These are phyloP conservation scores for Eragrostis tef DNA, from an alignment of 202 grass and related monocot genomes.

Conservation along the genomic window DNA sequence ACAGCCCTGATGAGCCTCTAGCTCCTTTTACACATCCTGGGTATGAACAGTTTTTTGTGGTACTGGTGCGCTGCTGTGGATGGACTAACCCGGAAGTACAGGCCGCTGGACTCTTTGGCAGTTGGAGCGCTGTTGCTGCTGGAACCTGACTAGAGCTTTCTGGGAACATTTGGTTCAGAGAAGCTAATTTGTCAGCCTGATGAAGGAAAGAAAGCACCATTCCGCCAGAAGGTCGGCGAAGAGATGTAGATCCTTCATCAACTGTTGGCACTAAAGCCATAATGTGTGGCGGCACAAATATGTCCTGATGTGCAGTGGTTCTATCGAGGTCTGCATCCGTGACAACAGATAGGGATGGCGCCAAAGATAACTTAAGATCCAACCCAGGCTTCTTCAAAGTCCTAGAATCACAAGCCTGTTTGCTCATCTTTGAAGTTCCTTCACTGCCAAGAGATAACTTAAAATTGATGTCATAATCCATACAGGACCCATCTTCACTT, in stretches of 20 bases:
- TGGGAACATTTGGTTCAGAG: constrained; percentile 29
- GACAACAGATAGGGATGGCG: constrained; percentile 66
- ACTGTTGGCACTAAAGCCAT: constrained; percentile 57
- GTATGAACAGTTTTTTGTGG: constrained; percentile 63
- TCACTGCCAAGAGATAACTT: constrained; percentile 67
- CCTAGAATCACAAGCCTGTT: constrained; percentile 54
- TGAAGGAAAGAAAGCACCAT: constrained; percentile 64
- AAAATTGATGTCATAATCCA: constrained; percentile 74
- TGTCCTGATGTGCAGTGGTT: constrained; percentile 35
- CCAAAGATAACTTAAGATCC: constrained; percentile 80
- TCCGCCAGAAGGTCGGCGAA: constrained; percentile 61
- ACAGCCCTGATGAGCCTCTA: constrained; percentile 78
- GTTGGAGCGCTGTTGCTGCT: constrained; percentile 36
- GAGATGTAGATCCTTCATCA: constrained; percentile 89
- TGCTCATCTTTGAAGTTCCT: constrained; percentile 54
- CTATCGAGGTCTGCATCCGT: constrained; percentile 49
- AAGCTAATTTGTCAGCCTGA: constrained; percentile 36
- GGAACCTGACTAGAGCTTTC: constrained; percentile 32
- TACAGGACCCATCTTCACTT: constrained; percentile 64
- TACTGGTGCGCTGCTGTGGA: constrained; percentile 50
- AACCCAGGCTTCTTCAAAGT: constrained; percentile 46
- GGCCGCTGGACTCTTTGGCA: constrained; percentile 45
- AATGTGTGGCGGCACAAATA: constrained; percentile 44
- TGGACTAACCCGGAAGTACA: constrained; percentile 47
- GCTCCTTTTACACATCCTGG: constrained; percentile 79